Conservation (phyloP, 106 monocot species). For the Allium sativum region DNA sequence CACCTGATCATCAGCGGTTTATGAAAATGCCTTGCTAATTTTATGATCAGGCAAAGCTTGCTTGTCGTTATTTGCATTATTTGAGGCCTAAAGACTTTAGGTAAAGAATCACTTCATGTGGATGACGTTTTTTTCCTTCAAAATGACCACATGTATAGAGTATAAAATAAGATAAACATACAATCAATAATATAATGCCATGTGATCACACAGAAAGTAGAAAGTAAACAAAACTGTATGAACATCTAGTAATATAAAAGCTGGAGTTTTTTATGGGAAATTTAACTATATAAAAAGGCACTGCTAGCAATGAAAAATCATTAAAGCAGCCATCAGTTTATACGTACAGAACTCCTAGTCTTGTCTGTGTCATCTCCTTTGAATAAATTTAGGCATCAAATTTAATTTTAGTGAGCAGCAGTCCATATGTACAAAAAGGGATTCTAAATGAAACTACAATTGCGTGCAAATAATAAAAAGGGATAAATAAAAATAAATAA, state of each 20-base stretch:
- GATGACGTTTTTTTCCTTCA: no score
- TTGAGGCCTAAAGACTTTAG: not conserved
- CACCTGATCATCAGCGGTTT: slow-evolving; percentile 3
- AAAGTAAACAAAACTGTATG: no score
- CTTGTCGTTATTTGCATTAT: not conserved
- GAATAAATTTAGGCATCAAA: not conserved
- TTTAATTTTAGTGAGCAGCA: not conserved
- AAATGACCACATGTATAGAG: no score
- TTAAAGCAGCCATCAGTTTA: slow-evolving; percentile 3
- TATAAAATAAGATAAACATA: no score
- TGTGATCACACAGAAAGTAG: no score
- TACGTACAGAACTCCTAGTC: slow-evolving; percentile 1
- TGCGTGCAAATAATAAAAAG: no score
- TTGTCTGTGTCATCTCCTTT: not conserved
- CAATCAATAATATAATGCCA: no score
- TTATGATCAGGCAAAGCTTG: not conserved
- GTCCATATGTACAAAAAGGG: no score
- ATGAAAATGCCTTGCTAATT: not conserved
- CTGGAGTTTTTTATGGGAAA: no score
- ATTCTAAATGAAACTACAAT: no score
- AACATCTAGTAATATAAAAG: no score
- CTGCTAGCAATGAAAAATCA: not conserved
- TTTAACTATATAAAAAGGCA: not conserved
- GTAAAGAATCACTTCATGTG: not conserved
- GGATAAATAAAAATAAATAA: no score